These are phyloP conservation scores for Trichomonascaceae sp. DNA, from an alignment of 1,139 yeast genomes.

Conservation along the genomic window DNA sequence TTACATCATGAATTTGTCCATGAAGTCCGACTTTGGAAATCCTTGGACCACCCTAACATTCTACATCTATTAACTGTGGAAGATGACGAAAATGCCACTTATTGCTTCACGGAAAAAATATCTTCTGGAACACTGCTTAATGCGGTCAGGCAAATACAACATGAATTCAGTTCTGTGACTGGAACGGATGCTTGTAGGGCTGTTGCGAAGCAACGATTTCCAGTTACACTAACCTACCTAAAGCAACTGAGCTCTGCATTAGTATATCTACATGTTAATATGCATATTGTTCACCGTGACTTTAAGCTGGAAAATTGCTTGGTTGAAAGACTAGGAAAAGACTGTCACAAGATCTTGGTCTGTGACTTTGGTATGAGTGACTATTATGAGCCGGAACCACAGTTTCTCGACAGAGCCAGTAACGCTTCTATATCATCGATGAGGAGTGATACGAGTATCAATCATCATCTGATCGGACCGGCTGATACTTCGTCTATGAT, in stretches of 20 bases:
- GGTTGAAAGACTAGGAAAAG: slow-evolving; percentile 38
- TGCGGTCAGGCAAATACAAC: slow-evolving; percentile 39
- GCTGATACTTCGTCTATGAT: slow-evolving; percentile 7
- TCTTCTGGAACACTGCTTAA: slow-evolving; percentile 82
- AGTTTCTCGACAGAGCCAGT: neutral
- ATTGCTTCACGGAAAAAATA: slow-evolving; percentile 67
- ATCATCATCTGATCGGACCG: slow-evolving; percentile 9
- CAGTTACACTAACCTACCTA: slow-evolving; percentile 31
- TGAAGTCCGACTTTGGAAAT: slow-evolving; percentile 72
- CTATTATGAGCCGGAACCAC: slow-evolving; percentile 29
- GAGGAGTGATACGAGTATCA: slow-evolving; percentile 3
- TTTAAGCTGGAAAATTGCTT: slow-evolving; percentile 81
- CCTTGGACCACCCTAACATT: slow-evolving; percentile 57
- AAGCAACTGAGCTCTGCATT: slow-evolving; percentile 59
- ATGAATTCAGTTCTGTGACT: neutral
- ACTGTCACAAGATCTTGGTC: slow-evolving; percentile 32
- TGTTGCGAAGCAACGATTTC: neutral
- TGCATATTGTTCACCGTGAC: slow-evolving; percentile 76
- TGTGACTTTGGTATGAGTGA: slow-evolving; percentile 89
- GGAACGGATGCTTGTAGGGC: slow-evolving; percentile 30
- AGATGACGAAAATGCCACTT: slow-evolving; percentile 58
- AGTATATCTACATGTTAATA: slow-evolving; percentile 62
- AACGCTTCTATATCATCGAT: slow-evolving; percentile 5
- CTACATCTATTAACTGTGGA: slow-evolving; percentile 56
- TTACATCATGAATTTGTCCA: slow-evolving; percentile 52